Evolutionary conservation across 257 asterid species (phyloP).

Genomic region (Plantago major): DNA sequence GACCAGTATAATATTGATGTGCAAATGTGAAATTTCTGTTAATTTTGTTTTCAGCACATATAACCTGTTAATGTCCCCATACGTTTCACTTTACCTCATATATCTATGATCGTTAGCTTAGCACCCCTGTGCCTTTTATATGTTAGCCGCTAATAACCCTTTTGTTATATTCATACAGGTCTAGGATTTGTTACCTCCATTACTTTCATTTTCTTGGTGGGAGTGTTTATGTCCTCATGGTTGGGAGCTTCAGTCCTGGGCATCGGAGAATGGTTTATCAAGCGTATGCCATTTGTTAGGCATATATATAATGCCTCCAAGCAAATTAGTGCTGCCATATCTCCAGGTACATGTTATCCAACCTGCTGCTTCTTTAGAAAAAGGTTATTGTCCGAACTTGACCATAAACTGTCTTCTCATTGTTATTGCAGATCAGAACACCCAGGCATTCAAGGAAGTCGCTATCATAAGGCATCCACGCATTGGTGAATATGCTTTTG

Average conservation of each 20-base stretch:
- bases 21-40: conserved; percentile 2
- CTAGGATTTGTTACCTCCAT: conserved; percentile 73
- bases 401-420: conserved; percentile 15
- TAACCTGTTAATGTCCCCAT: conserved; percentile 9
- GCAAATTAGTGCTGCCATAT: conserved; percentile 78
- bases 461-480: conserved; percentile 83
- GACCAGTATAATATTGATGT: not conserved
- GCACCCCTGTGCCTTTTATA: conserved; percentile 5
- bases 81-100: conserved; percentile 8
- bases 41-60: not conserved
- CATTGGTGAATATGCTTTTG: conserved; percentile 80
- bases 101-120: not conserved
- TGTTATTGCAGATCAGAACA: conserved; percentile 53
- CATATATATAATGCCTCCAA: conserved; percentile 81
- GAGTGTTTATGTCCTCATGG: conserved; percentile 84
- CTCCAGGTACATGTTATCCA: conserved; percentile 56
- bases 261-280: conserved; percentile 80
- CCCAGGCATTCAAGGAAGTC: conserved; percentile 77
- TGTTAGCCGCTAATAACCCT: conserved; percentile 17
- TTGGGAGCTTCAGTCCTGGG: conserved; percentile 66
- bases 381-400: conserved; percentile 6
- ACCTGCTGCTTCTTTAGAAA: conserved; percentile 2
- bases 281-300: conserved; percentile 78
- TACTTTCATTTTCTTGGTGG: conserved; percentile 71
- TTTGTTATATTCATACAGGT: conserved; percentile 35